Base-by-base conservation (phyloP, 441 rosid species). In the Macaranga tanarius region DNA sequence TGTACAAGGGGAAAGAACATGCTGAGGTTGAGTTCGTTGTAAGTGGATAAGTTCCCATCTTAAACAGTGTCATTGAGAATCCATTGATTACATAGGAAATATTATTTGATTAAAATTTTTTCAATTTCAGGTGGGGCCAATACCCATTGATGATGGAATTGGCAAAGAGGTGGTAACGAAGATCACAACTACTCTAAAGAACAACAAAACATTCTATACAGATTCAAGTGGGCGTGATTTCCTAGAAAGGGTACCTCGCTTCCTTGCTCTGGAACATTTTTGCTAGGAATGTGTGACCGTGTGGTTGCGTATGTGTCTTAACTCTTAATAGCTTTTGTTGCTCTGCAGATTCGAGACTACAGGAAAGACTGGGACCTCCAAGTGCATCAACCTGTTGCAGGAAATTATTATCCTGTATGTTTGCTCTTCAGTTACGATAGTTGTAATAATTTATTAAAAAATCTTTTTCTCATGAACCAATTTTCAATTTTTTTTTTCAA, bases 181-280 rank as follows among this genome's bases (percentile, higher is more conserved):
- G 79, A 85, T 95, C 77, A 84, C 92, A 62, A 90, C 96, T 23
- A 70, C 88, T 70, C 71, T 91, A 81, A 75, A 84, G 72, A 92
- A 79, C 79, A 84, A 86, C 74, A 90, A 84, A 81, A 91, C 90
- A 71, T 95, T 95, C 85, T 95, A 86, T 83, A 90, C 99, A 23
- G 99, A 95, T 79, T 91, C 99, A 20, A 92, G 81, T 81, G 99
- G 98, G 50, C 96, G 99, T 47, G 99, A 95, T 76, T 95, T 92
- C 78, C 88, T 95, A 60, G 84, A 89, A 86, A 81, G 98, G 93
- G 99, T 91, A 83, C 16, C 72, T 65, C 75, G n/a, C 64, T 26
- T 31, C 55, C 73, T 74, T 58, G 16, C 19, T 57, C 56, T 69
- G 52, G 42, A 51, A 70, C 50, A 61, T 58, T 19, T 58, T 65